Evolutionary conservation across 2,329 filamentous ascomycete genomes (phyloP), one percentile per base, ranked within the genome.

Genomic region (Trichophyton mentagrophytes): DNA sequence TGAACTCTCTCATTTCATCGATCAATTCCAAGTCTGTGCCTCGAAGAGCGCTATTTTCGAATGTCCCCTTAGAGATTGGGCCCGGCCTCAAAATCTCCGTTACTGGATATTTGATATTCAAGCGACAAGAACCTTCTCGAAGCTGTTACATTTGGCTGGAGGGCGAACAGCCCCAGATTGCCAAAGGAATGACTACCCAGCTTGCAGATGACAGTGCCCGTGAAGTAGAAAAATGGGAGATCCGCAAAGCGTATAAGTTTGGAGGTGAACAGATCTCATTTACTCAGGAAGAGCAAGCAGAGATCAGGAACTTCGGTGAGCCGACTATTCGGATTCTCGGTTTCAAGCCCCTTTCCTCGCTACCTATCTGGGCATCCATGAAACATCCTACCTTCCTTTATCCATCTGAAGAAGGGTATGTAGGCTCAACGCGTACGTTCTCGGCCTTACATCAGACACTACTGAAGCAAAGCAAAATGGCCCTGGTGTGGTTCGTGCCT

Each of bases 211-310:
- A 95, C 66, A 90, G 85, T 17, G 83, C 86, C 1, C 81, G 85
- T 42, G 83, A 84, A 0, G 84, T 97, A 0, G 86, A 95, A 64
- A 91, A 91, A 66, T 76, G 76, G 2, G 90, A 97, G 68, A 82
- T 95, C 20, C 87, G 87, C 62, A 96, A 93, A 73, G 93, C 92
- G 0, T 99, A 93, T 78, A 96, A 93, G 68, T 97, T 97, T 69
- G 93, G 92, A 11, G 91, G 90, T 44, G 89, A 95, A 65, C 90
- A 90, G 56, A 84, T 99, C 55, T 82, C 87, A 57, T 99, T 99
- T 71, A 85, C 85, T 0, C 82, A 85, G 0, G 90, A 96, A 38
- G 92, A 99, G 71, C 84, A 92, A 63, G 86, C 86, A 61, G 77
- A 81, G 20, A 79, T 99, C 62, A 85, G 86, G 63, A 78, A 89